Percentiles rank a stretch among this genome's conserved stretches.
Conservation (phyloP, 1,139 yeast genomes). For the Pneumocystis jirovecii region DNA sequence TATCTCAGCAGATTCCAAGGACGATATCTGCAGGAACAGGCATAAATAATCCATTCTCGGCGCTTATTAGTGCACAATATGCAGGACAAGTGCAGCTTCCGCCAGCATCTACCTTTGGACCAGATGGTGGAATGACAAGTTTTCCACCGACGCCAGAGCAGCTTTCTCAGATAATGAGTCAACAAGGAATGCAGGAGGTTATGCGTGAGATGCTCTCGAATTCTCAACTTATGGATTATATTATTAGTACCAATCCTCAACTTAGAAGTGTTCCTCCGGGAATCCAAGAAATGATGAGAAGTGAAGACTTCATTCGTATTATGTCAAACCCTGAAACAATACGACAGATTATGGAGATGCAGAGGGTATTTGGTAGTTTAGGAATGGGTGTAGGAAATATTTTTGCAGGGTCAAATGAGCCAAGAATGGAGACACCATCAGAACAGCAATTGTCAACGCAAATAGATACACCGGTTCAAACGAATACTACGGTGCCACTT, state of each 20-base stretch:
- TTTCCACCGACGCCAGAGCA: conserved; percentile 24
- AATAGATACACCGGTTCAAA: neutral
- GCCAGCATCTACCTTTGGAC: conserved; percentile 77
- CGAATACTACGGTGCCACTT: neutral
- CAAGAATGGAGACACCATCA: neutral
- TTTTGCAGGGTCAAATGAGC: conserved; percentile 4
- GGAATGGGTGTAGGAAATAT: conserved; percentile 15
- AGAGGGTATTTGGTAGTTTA: conserved; percentile 35
- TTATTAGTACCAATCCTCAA: conserved; percentile 70
- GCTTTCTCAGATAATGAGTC: conserved; percentile 55
- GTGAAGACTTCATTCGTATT: conserved; percentile 74
- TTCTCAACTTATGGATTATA: conserved; percentile 68
- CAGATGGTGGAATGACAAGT: conserved; percentile 57
- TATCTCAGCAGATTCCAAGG: conserved; percentile 38
- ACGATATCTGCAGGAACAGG: conserved; percentile 81
- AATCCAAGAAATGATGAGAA: conserved; percentile 70
- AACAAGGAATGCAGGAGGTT: conserved; percentile 18
- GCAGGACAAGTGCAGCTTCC: conserved; percentile 82
- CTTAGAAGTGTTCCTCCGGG: conserved; percentile 23
- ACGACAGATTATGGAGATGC: conserved; percentile 68
- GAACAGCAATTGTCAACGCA: neutral
- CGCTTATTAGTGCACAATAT: conserved; percentile 84
- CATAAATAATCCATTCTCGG: conserved; percentile 79
- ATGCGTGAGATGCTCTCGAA: conserved; percentile 70
- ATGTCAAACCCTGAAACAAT: conserved; percentile 34